These are phyloP conservation scores for Termitomyces sp. DNA, from an alignment of 768 basidiomycete species.

Conservation along the genomic window DNA sequence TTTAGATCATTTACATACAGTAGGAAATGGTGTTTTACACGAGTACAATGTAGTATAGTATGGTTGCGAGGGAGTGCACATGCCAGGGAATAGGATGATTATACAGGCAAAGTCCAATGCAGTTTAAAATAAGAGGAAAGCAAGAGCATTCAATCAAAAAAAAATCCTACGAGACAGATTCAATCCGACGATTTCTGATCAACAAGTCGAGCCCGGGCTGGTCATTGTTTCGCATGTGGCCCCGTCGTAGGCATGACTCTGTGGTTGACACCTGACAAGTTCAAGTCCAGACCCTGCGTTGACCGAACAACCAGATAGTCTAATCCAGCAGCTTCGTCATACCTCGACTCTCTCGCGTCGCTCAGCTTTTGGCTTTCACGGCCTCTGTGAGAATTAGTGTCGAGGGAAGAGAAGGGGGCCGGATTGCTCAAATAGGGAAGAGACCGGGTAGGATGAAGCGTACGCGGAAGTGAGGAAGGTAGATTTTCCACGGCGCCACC, in stretches of 20 bases:
- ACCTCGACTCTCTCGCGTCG: neutral
- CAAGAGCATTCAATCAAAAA: neutral
- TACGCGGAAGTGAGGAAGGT: neutral
- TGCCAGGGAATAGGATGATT: neutral
- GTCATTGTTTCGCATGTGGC: neutral
- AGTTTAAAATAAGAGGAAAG: neutral
- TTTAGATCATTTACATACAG: neutral
- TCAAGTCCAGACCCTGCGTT: neutral
- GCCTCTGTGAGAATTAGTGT: neutral
- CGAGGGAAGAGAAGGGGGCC: slow-evolving; percentile 11
- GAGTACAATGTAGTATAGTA: neutral
- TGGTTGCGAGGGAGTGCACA: neutral
- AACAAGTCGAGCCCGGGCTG: neutral
- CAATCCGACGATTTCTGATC: neutral
- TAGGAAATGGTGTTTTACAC: neutral
- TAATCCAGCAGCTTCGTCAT: neutral
- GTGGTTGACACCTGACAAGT: neutral
- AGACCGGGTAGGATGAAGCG: neutral
- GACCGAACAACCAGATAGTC: neutral
- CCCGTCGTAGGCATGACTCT: neutral
- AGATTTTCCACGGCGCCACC: neutral
- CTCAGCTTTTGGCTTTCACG: neutral
- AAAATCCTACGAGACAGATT: neutral
- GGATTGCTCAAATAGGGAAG: slow-evolving; percentile 13
- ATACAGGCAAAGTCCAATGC: neutral